phyloP scores from a whole-genome alignment of 2,329 filamentous ascomycete genomes.

The Didymella arachidicola region DNA sequence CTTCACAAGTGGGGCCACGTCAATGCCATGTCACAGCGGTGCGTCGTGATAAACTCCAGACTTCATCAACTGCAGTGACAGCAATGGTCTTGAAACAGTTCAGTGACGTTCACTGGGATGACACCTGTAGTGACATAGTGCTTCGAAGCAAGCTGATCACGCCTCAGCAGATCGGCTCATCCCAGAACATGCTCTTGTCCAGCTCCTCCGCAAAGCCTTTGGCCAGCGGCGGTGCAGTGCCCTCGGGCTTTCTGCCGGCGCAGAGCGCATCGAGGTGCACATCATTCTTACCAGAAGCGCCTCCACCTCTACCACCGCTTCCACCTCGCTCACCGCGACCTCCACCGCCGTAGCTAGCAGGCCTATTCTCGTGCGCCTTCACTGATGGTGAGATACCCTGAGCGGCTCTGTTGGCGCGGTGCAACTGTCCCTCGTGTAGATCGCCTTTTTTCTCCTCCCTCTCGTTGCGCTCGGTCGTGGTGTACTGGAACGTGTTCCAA shows the following conservation, averaged over 20 bases:
- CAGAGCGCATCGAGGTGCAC: slow-evolving; percentile 23
- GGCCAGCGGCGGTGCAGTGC: slow-evolving; percentile 32
- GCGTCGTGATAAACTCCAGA: background rate
- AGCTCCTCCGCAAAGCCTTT: slow-evolving; percentile 44
- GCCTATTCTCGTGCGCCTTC: slow-evolving; percentile 1
- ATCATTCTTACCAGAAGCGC: background rate
- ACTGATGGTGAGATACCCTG: slow-evolving; percentile 4
- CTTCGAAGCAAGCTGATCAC: no score
- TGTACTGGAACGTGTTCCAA: slow-evolving; percentile 42
- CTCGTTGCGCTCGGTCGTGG: slow-evolving; percentile 33
- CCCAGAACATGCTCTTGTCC: slow-evolving; percentile 42
- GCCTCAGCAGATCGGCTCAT: slow-evolving; percentile 31
- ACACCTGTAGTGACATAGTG: background rate
- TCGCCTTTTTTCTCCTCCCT: slow-evolving; percentile 46
- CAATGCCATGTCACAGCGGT: background rate
- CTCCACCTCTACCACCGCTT: slow-evolving; percentile 2
- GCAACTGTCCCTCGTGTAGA: slow-evolving; percentile 45
- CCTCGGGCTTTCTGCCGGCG: slow-evolving; percentile 33
- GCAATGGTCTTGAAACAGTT: background rate
- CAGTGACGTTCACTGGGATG: background rate
- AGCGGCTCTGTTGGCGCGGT: slow-evolving; percentile 44
- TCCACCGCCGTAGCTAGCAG: slow-evolving; percentile 4
- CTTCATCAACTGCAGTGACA: background rate
- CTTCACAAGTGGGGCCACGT: background rate
- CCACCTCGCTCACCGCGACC: slow-evolving; percentile 5